These are phyloP conservation scores for Bruguiera hainesii DNA, from an alignment of 441 rosid species.

Conservation along the genomic window DNA sequence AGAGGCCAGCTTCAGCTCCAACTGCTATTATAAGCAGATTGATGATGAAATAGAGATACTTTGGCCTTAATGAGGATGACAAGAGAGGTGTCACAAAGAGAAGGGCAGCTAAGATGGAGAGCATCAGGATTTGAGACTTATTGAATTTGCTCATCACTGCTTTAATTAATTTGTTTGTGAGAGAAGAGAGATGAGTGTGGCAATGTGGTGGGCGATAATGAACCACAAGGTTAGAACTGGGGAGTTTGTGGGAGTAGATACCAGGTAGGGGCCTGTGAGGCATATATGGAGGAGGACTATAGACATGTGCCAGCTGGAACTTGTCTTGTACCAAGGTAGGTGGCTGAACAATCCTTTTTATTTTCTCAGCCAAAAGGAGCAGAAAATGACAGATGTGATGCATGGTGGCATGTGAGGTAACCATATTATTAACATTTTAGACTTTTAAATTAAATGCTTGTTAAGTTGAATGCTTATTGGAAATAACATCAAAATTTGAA, in stretches of 20 bases:
- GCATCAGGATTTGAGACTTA: constrained; percentile 41
- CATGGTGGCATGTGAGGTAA: no score
- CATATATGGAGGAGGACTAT: constrained; percentile 11
- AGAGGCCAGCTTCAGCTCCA: constrained; percentile 65
- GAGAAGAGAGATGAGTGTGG: neutral
- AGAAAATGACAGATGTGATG: neutral
- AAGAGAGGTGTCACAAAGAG: constrained; percentile 43
- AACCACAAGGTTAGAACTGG: neutral
- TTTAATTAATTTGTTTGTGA: neutral
- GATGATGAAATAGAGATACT: constrained; percentile 53
- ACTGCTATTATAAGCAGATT: constrained; percentile 59
- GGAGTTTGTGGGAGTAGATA: constrained; percentile 14
- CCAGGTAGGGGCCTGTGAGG: constrained; percentile 1
- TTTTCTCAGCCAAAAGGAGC: neutral
- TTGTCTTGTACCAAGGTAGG: neutral
- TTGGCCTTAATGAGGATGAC: constrained; percentile 48
- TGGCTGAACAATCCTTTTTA: neutral
- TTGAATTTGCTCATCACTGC: constrained; percentile 35
- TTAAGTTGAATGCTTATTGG: no score
- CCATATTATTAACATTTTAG: no score
- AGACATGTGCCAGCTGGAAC: neutral
- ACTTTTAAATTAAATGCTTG: no score
- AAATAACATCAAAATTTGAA: no score
- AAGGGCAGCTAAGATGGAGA: constrained; percentile 42
- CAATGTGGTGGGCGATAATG: neutral